Evolutionary conservation across 2,329 filamentous ascomycete species (phyloP).

Genomic region (Paecilomyces niveus): DNA sequence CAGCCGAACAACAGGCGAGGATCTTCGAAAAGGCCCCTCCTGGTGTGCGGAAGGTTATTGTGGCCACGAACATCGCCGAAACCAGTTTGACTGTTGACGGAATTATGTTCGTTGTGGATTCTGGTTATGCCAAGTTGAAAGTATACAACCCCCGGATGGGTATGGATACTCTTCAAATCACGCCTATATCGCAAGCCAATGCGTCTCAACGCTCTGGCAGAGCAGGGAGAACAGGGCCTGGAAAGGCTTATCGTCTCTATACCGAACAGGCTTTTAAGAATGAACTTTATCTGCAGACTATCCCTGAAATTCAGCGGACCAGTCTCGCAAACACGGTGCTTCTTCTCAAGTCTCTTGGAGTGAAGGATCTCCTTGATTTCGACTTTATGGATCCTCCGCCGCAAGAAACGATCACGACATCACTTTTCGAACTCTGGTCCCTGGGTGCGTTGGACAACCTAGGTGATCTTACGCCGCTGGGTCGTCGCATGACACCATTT

Average conservation of each 20-base stretch:
- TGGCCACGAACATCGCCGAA: slow-evolving; percentile 97
- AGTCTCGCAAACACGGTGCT: slow-evolving; percentile 94
- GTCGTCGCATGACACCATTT: slow-evolving; percentile 90
- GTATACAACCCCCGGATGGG: slow-evolving; percentile 99
- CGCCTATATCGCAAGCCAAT: slow-evolving; percentile 94
- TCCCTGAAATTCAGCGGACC: slow-evolving; percentile 94
- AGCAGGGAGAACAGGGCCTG: slow-evolving; percentile 87
- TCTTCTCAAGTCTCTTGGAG: slow-evolving; percentile 86
- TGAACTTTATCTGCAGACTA: slow-evolving; percentile 92
- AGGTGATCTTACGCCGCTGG: slow-evolving; percentile 80
- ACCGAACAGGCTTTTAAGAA: slow-evolving; percentile 94
- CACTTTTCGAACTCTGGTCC: slow-evolving; percentile 95
- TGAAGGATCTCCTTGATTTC: slow-evolving; percentile 90
- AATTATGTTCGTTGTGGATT: slow-evolving; percentile 98
- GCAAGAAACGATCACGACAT: slow-evolving; percentile 95
- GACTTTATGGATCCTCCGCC: slow-evolving; percentile 99
- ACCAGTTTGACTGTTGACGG: slow-evolving; percentile 97
- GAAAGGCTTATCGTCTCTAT: slow-evolving; percentile 89
- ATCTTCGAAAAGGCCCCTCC: slow-evolving; percentile 90
- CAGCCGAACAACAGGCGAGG: slow-evolving; percentile 91
- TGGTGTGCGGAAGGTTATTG: slow-evolving; percentile 92
- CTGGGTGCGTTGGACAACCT: slow-evolving; percentile 89
- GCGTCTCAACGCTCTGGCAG: slow-evolving; percentile 87
- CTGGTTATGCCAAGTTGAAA: slow-evolving; percentile 94
- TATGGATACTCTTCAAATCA: slow-evolving; percentile 98